These are phyloP conservation scores for Coemansia sp. DNA, from an alignment of 192 early-diverging fungal species.

Conservation along the genomic window DNA sequence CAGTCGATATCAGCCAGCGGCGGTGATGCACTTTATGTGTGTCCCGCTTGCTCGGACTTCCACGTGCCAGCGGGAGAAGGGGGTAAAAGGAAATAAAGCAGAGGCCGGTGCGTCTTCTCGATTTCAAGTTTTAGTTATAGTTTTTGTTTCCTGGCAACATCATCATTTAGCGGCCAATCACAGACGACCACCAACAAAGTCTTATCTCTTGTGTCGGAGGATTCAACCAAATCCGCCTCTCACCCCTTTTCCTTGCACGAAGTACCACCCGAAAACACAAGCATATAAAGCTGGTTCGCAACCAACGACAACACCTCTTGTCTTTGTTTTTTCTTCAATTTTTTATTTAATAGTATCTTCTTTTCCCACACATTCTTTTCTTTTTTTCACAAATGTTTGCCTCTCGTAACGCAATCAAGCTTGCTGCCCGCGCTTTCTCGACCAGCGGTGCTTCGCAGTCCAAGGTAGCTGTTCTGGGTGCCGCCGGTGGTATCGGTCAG, in stretches of 20 bases:
- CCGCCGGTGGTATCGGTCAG: conserved; percentile 96
- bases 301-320: neutral
- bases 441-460: conserved; percentile 46
- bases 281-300: conserved; percentile 4
- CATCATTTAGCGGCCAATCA: conserved; percentile 9
- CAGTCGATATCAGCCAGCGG: no score
- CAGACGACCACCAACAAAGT: neutral
- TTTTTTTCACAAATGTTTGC: conserved; percentile 47
- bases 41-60: neutral
- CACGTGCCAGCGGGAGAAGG: neutral
- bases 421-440: conserved; percentile 55
- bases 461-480: conserved; percentile 72
- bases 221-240: neutral
- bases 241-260: neutral
- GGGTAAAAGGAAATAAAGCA: neutral
- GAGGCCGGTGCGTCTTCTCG: neutral
- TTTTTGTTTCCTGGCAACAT: neutral
- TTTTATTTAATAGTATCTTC: neutral
- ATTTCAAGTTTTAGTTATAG: neutral
- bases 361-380: neutral
- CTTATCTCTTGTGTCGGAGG: conserved; percentile 6
- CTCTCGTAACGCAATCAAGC: conserved; percentile 44
- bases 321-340: neutral
- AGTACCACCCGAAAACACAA: neutral
- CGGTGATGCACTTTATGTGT: neutral